Evolutionary conservation across 805 yeast genomes (phyloP), one percentile per base, ranked within the genome.

Genomic region (Metschnikowia santaceciliae): DNA sequence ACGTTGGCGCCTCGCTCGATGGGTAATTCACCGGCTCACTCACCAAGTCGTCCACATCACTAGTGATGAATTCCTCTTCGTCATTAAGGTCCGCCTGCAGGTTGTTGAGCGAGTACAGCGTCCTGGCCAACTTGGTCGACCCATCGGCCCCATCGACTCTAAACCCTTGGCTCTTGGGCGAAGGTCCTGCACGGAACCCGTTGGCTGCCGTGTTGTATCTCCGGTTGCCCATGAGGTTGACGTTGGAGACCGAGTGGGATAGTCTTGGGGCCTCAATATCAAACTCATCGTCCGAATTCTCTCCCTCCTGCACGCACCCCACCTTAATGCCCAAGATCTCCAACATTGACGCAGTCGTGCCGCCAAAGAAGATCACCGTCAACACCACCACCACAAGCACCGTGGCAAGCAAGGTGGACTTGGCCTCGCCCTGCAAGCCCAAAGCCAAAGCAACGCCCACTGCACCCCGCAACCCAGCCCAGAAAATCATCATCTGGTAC

Each of bases 381-480:
- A 94, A 74, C 32, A 94, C 99, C 10, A 94, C 99, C 22, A 92
- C 98, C 13, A 95, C 98, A 40, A 95, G 73, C 0, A 95, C 97
- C 0, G 99, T 95, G 2, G 99, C 99, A 48, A 92, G 71, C 48
- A 94, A 73, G 0, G 96, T 84, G 64, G 85, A 84, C 56, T 91
- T 92, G 50, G 88, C 84, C 63, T 92, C 97, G 54, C 98, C 99
- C 69, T 89, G 96, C 38, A 94, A 74, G 13, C 99, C 99, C 83
- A 95, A 90, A 0, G 99, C 99, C 62, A 94, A 78, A 0, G 99
- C 99, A 4, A 94, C 99, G 57, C 99, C 99, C 34, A 94, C 99
- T 0, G 99, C 99, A 53, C 99, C 99, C 64, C 99, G 79, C 50
- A 94, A 75, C 3, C 99, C 99, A 2, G 99, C 99, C 99, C 99